Evolutionary conservation across 192 early-diverging fungal genomes (phyloP), one percentile per base, ranked within the genome.

Genomic region (Coemansia sp.): DNA sequence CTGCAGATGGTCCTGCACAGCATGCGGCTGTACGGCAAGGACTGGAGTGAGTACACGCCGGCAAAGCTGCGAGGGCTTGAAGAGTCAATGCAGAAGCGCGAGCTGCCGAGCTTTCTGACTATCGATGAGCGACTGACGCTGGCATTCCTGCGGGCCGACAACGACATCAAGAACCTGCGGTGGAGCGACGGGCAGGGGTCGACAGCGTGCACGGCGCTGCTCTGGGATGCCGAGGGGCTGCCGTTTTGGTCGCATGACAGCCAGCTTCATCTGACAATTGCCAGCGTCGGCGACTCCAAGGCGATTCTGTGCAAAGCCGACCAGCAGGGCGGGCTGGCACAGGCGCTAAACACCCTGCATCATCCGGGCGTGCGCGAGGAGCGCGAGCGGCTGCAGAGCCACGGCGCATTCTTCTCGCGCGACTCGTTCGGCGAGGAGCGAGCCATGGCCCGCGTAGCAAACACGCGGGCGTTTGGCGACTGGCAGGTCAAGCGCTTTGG

Each of bases 361-460:
- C 85, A 89, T 60, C 85, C 87, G 10, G 79, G 70, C 48, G 80
- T 84, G 22, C 58, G 62, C 6, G 60, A 53, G 15, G 87, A 84
- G 53, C 60, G 67, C 58, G 85, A 87, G 19, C 70, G 87, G 23
- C 78, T 89, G 44, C 79, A 83, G 40, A 81, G 78, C 28, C 83
- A 83, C 60, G 87, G 84, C 2, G 85, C 84, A 0, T 89, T 83
- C 62, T 80, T 89, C 22, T 87, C 79, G 15, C 83, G 85, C 17
- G 87, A 89, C 62, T 89, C 87, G 4, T 89, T 83, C 72, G 87
- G 87, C 36, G 83, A 85, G 59, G 84, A 87, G 53, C 76, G 83
- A 35, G 81, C 83, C 12, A 64, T 89, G 67, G 87, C 85, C 0
- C 65, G 64, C 27, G 58, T 89, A 23, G 85, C 85, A 6, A 85